phyloP scores from a whole-genome alignment of 2,329 filamentous ascomycete genomes.

The Corinectria fuckeliana region DNA sequence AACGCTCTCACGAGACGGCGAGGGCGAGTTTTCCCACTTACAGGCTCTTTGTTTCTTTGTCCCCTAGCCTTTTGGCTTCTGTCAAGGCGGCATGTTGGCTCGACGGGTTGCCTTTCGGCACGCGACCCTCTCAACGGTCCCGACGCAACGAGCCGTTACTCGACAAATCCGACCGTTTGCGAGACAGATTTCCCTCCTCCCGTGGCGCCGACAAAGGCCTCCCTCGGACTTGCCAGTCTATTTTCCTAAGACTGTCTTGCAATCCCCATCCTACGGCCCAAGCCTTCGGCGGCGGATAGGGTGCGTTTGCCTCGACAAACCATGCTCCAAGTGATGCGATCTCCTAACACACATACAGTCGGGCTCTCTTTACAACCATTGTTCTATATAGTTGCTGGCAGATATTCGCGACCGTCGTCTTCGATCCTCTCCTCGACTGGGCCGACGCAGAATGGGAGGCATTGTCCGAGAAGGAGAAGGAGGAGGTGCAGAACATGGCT shows the following conservation, averaged over 20 bases:
- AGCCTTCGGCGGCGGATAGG: slow-evolving; percentile 38
- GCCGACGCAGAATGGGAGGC: slow-evolving; percentile 51
- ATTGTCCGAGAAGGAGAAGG: slow-evolving; percentile 52
- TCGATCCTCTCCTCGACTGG: slow-evolving; percentile 53
- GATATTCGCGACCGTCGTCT: slow-evolving; percentile 53
- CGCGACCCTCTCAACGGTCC: slow-evolving; percentile 27
- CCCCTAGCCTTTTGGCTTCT: neutral
- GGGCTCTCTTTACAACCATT: slow-evolving; percentile 41
- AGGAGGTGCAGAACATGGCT: slow-evolving; percentile 48
- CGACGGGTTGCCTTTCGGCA: slow-evolving; percentile 34
- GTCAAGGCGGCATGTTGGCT: slow-evolving; percentile 31
- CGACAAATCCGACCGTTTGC: slow-evolving; percentile 28
- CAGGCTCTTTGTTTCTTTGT: neutral
- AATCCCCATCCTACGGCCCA: slow-evolving; percentile 18
- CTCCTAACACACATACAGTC: slow-evolving; percentile 31
- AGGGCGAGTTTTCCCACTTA: slow-evolving; percentile 7
- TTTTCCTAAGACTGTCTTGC: slow-evolving; percentile 35
- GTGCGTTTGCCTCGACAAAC: slow-evolving; percentile 30
- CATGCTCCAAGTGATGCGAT: neutral
- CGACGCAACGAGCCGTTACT: slow-evolving; percentile 30
- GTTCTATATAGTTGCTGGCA: slow-evolving; percentile 48
- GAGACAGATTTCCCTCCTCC: slow-evolving; percentile 44
- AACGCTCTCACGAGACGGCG: slow-evolving; percentile 3
- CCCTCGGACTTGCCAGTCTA: slow-evolving; percentile 41
- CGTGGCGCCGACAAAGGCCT: slow-evolving; percentile 39